Evolutionary conservation across 2,329 filamentous ascomycete species (phyloP).

Genomic region (Bipolaris victoriae): DNA sequence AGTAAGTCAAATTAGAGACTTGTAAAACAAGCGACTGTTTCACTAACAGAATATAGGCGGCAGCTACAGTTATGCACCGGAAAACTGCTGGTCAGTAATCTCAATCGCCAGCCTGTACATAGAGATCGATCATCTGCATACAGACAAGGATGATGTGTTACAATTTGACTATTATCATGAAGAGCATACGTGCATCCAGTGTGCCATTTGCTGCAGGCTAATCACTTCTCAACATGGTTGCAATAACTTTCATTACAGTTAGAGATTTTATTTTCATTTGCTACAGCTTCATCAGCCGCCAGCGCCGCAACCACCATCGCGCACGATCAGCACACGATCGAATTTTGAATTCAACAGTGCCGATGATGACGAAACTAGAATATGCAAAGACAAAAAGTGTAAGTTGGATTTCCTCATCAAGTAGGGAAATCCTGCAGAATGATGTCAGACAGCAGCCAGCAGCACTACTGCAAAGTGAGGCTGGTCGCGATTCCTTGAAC

Average conservation of each 20-base stretch:
- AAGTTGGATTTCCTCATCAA: neutral
- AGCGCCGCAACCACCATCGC: neutral
- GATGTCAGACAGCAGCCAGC: neutral
- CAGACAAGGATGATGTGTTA: neutral
- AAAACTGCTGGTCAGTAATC: constrained; percentile 30
- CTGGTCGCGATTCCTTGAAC: neutral
- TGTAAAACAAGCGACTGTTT: neutral
- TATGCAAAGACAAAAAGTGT: neutral
- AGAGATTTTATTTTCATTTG: neutral
- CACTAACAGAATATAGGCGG: constrained; percentile 37
- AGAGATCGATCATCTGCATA: constrained; percentile 5
- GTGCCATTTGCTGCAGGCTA: neutral
- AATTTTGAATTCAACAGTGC: neutral
- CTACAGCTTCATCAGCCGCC: neutral
- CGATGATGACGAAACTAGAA: neutral
- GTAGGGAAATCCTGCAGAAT: neutral
- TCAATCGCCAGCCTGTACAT: constrained; percentile 1
- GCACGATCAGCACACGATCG: neutral
- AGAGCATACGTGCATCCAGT: neutral
- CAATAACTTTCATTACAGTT: neutral
- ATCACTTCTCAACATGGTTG: neutral
- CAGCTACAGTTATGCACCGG: constrained; percentile 47
- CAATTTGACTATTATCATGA: neutral
- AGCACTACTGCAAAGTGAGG: neutral
- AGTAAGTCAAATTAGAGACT: constrained; percentile 57